Conservation (phyloP, 768 basidiomycete species). For the Pholiota microspora region DNA sequence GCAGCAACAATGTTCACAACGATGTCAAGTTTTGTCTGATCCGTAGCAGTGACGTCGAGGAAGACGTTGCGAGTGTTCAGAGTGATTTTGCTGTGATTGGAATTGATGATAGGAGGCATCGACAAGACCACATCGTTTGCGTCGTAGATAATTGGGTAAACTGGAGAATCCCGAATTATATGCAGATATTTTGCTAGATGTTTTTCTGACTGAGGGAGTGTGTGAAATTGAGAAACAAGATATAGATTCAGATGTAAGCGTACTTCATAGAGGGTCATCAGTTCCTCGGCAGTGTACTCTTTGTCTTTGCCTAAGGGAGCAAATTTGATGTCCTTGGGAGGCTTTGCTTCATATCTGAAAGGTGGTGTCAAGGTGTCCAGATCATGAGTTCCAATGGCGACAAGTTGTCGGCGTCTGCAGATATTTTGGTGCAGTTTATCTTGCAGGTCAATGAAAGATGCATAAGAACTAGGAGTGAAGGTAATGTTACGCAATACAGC, state of each 20-base stretch:
- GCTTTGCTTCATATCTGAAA: conserved; percentile 81
- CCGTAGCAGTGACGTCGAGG: conserved; percentile 96
- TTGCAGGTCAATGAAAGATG: conserved; percentile 98
- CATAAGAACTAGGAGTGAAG: conserved; percentile 87
- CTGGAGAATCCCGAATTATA: conserved; percentile 92
- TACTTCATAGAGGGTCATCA: conserved; percentile 95
- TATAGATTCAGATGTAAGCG: conserved; percentile 21
- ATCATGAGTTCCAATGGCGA: conserved; percentile 97
- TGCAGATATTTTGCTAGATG: conserved; percentile 86
- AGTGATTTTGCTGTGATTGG: conserved; percentile 95
- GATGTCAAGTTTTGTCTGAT: conserved; percentile 93
- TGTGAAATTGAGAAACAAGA: no score
- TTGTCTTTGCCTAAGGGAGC: conserved; percentile 79
- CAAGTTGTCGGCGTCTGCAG: conserved; percentile 84
- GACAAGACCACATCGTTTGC: conserved; percentile 82
- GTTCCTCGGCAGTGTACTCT: conserved; percentile 80
- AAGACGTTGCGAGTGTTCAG: conserved; percentile 92
- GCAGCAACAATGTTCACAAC: conserved; percentile 92
- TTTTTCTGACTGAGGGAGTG: conserved; percentile 96
- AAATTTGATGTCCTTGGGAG: conserved; percentile 91
- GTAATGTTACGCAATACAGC: conserved; percentile 88
- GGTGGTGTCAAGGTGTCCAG: conserved; percentile 85
- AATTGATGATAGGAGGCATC: conserved; percentile 99
- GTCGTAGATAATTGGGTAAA: conserved; percentile 98
- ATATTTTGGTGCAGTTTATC: conserved; percentile 98